Evolutionary conservation across 2,329 filamentous ascomycete genomes (phyloP), one percentile per base, ranked within the genome.

Genomic region (Calonectria montana): DNA sequence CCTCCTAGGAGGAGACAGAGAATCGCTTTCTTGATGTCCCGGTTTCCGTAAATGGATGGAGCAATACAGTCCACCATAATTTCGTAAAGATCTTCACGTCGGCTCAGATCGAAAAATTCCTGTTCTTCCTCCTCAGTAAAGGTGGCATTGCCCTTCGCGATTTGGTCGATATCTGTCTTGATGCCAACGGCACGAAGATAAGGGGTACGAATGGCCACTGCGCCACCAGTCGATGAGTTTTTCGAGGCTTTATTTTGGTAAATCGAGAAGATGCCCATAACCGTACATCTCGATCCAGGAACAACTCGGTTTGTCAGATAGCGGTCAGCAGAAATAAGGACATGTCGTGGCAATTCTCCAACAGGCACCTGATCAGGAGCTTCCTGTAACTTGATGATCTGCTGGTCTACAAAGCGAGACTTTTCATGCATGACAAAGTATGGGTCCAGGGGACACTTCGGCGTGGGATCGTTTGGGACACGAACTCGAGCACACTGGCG

Each of bases 251-350:
- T 98, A 78, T 93, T 94, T 83, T 98, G 95, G 83, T 98, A 99
- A 80, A 98, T 98, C 35, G 96, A 98, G 86, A 98, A 99, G 39
- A 99, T 95, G 23, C 97, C 97, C 91, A 97, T 98, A 21, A 99
- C 90, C 3, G 95, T 97, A 83, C 97, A 99, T 82, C 96, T 90
- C 63, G 96, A 97, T 35, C 97, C 97, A 7, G 97, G 97, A 4
- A 99, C 96, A 3, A 99, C 97, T 64, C 95, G 91, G 82, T 99
- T 99, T 13, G 96, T 97, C 57, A 99, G 87, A 81, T 98, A 98
- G 65, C 97, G 91, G 81, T 99, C 97, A n/a, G 97, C 97, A 0
- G 96, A 97, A 73, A 99, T 94, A 73, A 98, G 90, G 55, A 99
- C 97, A 79, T 99, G 97, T 48, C 97, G 90, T 3, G 97, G 97